Percentiles rank a stretch among this genome's conserved stretches.
Evolutionary conservation across 441 rosid species (phyloP).

Genomic region (Viola pubescens): DNA sequence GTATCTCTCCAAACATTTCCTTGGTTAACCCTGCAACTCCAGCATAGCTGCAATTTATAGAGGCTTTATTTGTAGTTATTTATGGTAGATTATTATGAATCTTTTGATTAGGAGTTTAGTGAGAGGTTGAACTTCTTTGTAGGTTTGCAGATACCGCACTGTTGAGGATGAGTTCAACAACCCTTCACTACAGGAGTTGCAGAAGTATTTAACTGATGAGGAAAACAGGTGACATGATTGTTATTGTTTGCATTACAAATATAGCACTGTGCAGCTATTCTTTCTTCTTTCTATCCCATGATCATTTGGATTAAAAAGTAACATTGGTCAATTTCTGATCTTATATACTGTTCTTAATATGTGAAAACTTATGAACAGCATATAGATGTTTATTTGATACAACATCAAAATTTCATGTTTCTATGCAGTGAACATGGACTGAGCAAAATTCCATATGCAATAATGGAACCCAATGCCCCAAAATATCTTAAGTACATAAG

Average conservation of each 20-base stretch:
- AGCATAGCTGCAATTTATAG: neutral
- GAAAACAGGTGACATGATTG: slow-evolving; percentile 56
- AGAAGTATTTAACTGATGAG: slow-evolving; percentile 65
- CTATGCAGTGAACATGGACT: neutral
- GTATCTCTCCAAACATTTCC: neutral
- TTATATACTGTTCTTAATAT: neutral
- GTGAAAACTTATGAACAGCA: neutral
- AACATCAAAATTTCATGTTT: neutral
- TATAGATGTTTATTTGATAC: neutral
- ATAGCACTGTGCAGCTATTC: neutral
- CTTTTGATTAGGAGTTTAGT: slow-evolving; percentile 2
- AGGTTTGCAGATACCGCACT: slow-evolving; percentile 75
- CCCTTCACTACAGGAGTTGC: slow-evolving; percentile 60
- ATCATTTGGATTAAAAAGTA: neutral
- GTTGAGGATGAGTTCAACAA: slow-evolving; percentile 72
- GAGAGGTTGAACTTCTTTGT: slow-evolving; percentile 21
- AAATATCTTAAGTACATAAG: neutral
- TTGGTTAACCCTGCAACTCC: neutral
- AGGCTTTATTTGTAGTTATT: neutral
- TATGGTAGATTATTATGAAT: neutral
- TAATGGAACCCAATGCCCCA: neutral
- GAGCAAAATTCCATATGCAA: slow-evolving; percentile 1
- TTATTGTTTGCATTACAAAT: neutral
- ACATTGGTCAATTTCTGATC: neutral
- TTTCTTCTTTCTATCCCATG: neutral